Base-by-base conservation (phyloP, 306 rosid genomes). In the Parietaria judaica region DNA sequence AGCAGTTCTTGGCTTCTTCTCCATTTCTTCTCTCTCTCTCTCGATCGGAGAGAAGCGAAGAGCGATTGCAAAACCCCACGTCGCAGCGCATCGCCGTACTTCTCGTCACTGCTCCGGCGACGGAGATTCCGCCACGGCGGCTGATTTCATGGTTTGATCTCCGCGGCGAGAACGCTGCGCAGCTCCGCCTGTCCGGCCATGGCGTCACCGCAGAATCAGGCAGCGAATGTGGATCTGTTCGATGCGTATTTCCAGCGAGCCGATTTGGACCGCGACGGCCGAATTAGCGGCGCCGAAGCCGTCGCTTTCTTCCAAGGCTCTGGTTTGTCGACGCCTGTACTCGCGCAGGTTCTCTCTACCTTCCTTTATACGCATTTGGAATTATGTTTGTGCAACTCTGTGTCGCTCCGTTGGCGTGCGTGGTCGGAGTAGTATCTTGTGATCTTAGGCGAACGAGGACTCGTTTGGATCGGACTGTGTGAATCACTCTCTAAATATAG, bases 191-290 rank as follows among this genome's bases (percentile, higher is more conserved):
- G 71, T 82, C 60, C 60, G 47, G 41, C 61, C 63, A 88, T 84
- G 95, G 85, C 88, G 66, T 79, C 94, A 77, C 76, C 74, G 61
- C 91, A 74, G 52, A 84, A 70, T 70, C 85, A 56, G 17, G 75
- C 86, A 62, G 61, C 88, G 72, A 89, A 94, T 76, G 94, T 79
- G 61, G 97, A 94, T 94, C 95, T 86, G 71, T 94, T 94, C 72
- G 99, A 94, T 84, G 85, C 86, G 57, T 94, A 89, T 74, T 94
- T 94, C 56, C 87, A 87, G 31, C 84, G 86, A 4, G 99, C 99
- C 54, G 99, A 94, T 86, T 84, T 86, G 86, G 99, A 94, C 82
- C 81, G 89, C 36, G 99, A 94, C 53, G 97, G 99, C 73, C 87
- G 94, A 53, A 94, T 94, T 66, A 94, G 95, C 70, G 99, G 95